A percentile compares a stretch with the other conserved stretches of the same genome.
Conservation (phyloP, 371 early-diverging fungal species). For the Batkoa obscura region DNA sequence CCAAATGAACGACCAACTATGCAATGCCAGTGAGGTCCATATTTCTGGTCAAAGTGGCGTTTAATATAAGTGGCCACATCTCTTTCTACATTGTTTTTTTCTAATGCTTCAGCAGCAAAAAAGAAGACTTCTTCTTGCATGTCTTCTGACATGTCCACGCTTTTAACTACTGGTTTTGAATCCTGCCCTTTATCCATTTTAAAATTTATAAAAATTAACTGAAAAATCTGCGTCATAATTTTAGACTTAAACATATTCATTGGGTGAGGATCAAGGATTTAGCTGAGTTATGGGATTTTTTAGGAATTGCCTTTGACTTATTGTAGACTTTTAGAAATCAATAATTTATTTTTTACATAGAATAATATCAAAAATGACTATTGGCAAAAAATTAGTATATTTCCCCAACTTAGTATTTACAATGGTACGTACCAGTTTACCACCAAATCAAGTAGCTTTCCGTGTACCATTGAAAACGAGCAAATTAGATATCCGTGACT, state of each 20-base stretch:
- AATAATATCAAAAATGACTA: constrained; percentile 12
- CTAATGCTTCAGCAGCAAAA: constrained; percentile 77
- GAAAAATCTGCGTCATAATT: too few relatives aligned
- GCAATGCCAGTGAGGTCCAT: constrained; percentile 94
- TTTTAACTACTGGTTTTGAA: constrained; percentile 79
- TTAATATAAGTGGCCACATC: constrained; percentile 95
- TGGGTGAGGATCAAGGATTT: too few relatives aligned
- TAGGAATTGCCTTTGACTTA: too few relatives aligned
- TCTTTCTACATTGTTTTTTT: constrained; percentile 87
- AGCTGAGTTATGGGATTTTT: too few relatives aligned
- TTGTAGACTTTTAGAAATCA: too few relatives aligned
- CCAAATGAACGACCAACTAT: constrained; percentile 96
- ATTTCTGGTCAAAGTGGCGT: constrained; percentile 94
- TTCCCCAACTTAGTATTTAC: constrained; percentile 79
- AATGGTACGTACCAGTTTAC: constrained; percentile 60
- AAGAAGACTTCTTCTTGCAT: constrained; percentile 92
- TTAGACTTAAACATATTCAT: too few relatives aligned
- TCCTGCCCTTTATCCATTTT: constrained; percentile 28
- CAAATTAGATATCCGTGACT: constrained; percentile 84
- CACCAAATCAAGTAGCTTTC: constrained; percentile 83
- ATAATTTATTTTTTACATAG: too few relatives aligned
- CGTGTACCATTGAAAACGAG: constrained; percentile 77
- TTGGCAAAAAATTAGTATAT: constrained; percentile 46
- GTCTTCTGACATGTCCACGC: constrained; percentile 93
- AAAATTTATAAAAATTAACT: too few relatives aligned